phyloP scores from a whole-genome alignment of 805 yeast species.

The Cyberlindnera euphorbiiphila region DNA sequence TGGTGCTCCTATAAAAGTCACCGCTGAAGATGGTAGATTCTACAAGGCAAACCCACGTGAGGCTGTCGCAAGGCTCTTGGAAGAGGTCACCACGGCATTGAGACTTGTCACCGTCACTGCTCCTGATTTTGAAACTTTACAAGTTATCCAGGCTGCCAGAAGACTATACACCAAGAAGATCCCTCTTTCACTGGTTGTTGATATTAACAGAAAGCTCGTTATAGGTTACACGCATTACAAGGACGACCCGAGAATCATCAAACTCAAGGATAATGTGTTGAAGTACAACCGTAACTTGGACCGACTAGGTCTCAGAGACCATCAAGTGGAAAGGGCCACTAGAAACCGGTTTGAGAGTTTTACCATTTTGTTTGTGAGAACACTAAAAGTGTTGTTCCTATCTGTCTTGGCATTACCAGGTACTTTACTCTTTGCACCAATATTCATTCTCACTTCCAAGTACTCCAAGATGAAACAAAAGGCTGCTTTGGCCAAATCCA shows the following conservation, averaged over 20 bases:
- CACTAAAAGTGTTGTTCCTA: slow-evolving; percentile 47
- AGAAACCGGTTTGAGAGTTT: slow-evolving; percentile 45
- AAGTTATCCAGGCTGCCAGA: slow-evolving; percentile 93
- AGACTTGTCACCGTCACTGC: slow-evolving; percentile 90
- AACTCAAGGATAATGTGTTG: slow-evolving; percentile 58
- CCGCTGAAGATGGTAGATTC: slow-evolving; percentile 52
- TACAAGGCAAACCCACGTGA: slow-evolving; percentile 68
- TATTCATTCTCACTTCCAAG: slow-evolving; percentile 66
- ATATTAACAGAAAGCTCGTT: slow-evolving; percentile 84
- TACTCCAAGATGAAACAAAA: slow-evolving; percentile 70
- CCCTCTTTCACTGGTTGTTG: slow-evolving; percentile 76
- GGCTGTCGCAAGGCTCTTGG: slow-evolving; percentile 70
- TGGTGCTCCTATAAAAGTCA: slow-evolving; percentile 79
- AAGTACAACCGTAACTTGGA: slow-evolving; percentile 63
- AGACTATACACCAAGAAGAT: slow-evolving; percentile 69
- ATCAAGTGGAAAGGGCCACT: slow-evolving; percentile 58
- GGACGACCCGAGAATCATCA: slow-evolving; percentile 64
- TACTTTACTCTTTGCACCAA: slow-evolving; percentile 75
- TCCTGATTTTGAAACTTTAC: slow-evolving; percentile 87
- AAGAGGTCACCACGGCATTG: slow-evolving; percentile 68
- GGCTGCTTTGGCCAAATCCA: slow-evolving; percentile 82
- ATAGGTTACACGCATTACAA: slow-evolving; percentile 75
- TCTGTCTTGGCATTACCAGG: slow-evolving; percentile 78
- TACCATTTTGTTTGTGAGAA: slow-evolving; percentile 48
- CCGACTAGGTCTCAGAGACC: slow-evolving; percentile 64